Evolutionary conservation across 345 rosid genomes (phyloP).

Genomic region (Populus alba): DNA sequence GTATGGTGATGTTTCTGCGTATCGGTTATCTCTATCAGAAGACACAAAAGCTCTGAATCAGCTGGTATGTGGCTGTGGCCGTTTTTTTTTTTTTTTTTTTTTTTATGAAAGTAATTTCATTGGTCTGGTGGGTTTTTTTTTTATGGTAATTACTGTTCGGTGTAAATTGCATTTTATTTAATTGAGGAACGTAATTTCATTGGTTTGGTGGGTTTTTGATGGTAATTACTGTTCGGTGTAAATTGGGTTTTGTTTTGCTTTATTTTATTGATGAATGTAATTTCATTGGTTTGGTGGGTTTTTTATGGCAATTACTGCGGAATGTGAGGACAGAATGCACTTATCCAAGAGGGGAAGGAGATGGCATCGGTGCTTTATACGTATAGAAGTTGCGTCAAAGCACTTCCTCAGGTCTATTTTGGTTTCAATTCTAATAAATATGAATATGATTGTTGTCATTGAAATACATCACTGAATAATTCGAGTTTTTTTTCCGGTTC

Average conservation of each 20-base stretch:
- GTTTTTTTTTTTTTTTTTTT: not conserved
- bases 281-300: not conserved
- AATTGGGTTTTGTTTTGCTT: not conserved
- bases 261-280: not conserved
- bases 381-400: conserved; percentile 97
- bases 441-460: not conserved
- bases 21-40: conserved; percentile 86
- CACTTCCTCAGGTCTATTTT: conserved; percentile 84
- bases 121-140: no score
- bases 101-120: no score
- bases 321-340: conserved; percentile 58
- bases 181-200: no score
- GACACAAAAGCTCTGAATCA: conserved; percentile 98
- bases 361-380: conserved; percentile 96
- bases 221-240: not conserved
- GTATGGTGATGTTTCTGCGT: conserved; percentile 89
- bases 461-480: not conserved
- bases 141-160: no score
- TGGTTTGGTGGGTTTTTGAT: no score
- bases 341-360: conserved; percentile 93
- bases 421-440: not conserved
- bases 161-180: not conserved
- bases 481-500: not conserved
- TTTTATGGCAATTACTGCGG: conserved; percentile 12
- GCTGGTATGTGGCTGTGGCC: conserved; percentile 49